These are phyloP conservation scores for Ceratocystis albifundus DNA, from an alignment of 2,329 filamentous ascomycete genomes.

Conservation along the genomic window DNA sequence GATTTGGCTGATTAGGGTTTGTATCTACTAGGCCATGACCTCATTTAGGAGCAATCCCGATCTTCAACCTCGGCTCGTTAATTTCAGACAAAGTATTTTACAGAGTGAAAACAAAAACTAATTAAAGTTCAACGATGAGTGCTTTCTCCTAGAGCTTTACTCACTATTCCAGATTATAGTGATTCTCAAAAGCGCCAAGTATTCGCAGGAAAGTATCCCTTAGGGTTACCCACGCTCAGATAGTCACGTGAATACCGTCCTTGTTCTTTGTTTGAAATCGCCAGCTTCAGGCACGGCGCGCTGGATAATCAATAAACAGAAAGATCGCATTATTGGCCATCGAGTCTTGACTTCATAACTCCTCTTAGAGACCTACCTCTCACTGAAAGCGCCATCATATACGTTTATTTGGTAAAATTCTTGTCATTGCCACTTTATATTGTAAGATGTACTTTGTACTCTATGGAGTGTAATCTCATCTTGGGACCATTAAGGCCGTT, in stretches of 20 bases:
- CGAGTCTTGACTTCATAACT: too few species aligned
- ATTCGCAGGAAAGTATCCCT: not conserved
- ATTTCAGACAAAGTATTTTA: not conserved
- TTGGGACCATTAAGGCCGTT: not conserved
- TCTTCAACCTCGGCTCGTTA: not conserved
- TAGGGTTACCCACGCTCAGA: not conserved
- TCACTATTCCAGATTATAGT: not conserved
- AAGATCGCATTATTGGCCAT: too few species aligned
- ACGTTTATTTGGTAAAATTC: not conserved
- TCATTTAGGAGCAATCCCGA: not conserved
- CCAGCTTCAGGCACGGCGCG: not conserved
- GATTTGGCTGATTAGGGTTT: conserved; percentile 6
- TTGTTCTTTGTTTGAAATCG: not conserved
- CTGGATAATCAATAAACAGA: not conserved
- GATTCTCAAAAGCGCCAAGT: not conserved
- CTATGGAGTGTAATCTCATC: not conserved
- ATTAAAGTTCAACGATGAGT: too few species aligned
- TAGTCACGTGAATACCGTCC: not conserved
- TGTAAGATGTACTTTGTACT: not conserved
- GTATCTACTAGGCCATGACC: not conserved
- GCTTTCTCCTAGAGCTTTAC: not conserved
- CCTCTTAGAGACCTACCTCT: not conserved
- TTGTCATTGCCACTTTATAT: not conserved
- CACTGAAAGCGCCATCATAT: not conserved
- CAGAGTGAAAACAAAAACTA: too few species aligned